Conservation (phyloP, 139 green algal species). For the Chlamydomonas sphaeroides region DNA sequence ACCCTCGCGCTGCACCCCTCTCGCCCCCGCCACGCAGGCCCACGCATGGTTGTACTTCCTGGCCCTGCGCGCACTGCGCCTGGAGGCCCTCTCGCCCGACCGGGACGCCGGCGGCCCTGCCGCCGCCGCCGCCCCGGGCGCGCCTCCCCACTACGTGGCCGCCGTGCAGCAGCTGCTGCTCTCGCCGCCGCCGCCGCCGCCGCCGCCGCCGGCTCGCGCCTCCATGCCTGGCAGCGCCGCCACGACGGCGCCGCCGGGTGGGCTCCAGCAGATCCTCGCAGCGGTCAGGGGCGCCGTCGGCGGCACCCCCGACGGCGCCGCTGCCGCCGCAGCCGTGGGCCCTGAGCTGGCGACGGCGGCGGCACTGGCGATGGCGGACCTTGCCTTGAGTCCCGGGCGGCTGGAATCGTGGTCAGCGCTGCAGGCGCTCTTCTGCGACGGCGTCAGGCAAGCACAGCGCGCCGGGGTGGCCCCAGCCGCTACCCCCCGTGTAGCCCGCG, state of each 20-base stretch:
- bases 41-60: constrained; percentile 28
- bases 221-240: background rate
- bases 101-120: background rate
- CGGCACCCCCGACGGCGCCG: background rate
- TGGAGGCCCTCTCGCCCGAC: too few relatives aligned
- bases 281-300: too few relatives aligned
- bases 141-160: too few relatives aligned
- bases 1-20: too few relatives aligned
- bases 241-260: too few relatives aligned
- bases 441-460: background rate
- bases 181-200: background rate
- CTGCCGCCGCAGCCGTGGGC: background rate
- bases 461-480: too few relatives aligned
- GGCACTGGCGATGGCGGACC: background rate
- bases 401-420: constrained; percentile 1
- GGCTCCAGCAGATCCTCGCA: too few relatives aligned
- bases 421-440: background rate
- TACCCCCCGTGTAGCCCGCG: too few relatives aligned
- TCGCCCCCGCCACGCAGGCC: too few relatives aligned
- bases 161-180: background rate
- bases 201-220: background rate
- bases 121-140: background rate
- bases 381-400: constrained; percentile 1
- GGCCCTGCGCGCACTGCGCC: background rate
- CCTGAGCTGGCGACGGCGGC: background rate